phyloP scores from a whole-genome alignment of 768 basidiomycete species.

The Termitomyces sp. region DNA sequence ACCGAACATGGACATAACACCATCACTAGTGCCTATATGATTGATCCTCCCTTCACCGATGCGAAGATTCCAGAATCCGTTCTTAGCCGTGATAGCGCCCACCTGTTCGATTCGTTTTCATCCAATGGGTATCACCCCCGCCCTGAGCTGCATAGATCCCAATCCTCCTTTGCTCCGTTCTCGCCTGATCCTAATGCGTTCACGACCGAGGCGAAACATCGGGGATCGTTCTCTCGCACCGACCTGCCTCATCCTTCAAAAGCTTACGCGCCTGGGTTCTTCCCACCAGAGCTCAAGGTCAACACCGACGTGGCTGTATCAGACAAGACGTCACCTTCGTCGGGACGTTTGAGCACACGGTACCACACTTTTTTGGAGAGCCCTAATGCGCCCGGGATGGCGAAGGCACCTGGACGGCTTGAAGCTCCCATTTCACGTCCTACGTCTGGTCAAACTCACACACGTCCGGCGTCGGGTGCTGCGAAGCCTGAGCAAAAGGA shows the following conservation, averaged over 20 bases:
- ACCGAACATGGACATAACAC: constrained; percentile 6
- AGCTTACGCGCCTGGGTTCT: constrained; percentile 48
- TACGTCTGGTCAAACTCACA: constrained; percentile 42
- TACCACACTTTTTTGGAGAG: constrained; percentile 43
- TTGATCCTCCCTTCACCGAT: constrained; percentile 11
- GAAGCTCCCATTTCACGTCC: constrained; percentile 48
- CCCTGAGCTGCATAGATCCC: constrained; percentile 30
- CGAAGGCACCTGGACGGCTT: constrained; percentile 35
- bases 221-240: constrained; percentile 30
- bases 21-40: constrained; percentile 6
- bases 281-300: constrained; percentile 36
- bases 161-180: constrained; percentile 65
- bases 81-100: constrained; percentile 14
- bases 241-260: constrained; percentile 48
- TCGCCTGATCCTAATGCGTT: constrained; percentile 67
- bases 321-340: constrained; percentile 39
- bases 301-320: constrained; percentile 13
- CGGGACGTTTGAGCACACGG: constrained; percentile 39
- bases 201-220: constrained; percentile 29
- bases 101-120: constrained; percentile 16
- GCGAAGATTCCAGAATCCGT: constrained; percentile 17
- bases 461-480: constrained; percentile 14
- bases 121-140: constrained; percentile 20
- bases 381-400: constrained; percentile 32
- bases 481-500: constrained; percentile 28